Base-by-base conservation (phyloP, 805 yeast genomes). In the Saturnispora zaruensis region DNA sequence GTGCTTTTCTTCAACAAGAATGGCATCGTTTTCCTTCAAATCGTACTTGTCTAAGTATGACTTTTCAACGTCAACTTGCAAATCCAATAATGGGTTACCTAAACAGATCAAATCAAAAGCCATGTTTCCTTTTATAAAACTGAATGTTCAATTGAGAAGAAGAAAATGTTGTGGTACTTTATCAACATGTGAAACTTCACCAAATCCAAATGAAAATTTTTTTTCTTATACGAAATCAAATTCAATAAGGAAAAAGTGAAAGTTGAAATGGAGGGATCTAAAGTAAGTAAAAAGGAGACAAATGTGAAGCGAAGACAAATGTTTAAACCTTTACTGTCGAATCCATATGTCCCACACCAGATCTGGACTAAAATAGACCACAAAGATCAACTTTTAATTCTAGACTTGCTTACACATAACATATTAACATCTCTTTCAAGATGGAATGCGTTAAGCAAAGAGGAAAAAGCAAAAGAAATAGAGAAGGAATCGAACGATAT, bases 21-120 rank as follows among this genome's bases (percentile, higher is more conserved):
- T 89, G 58, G 99, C 98, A 69, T 91, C 98, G 67, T 93, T 84
- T 55, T 84, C 88, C 69, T 91, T 89, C 61, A 93, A 74, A 37
- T 67, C 81, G 73, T 93, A 91, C 71, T 89, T 90, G 50, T 72
- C 78, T 58, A 93, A 76, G 73, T 80, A 88, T 26, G 72, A 81
- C 45, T 75, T 63, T 23, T 75, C 79, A 58, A 83, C 89, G 55
- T 81, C 79, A 66, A 82, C 87, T 74, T 88, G 96, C 59, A 87
- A 71, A 66, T 89, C 96, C 53, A 90, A 76, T 57, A 90, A 76
- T 42, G 77, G 98, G 76, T 90, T 90, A 62, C 97, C 96, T 66
- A 90, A 79, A 70, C 91, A 84, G 57, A 89, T 84, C 57, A 88
- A 74, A 53, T 79, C 78, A 72, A 69, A 83, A 44, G 84, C 70